Percentiles rank a stretch among this genome's conserved stretches.
phyloP scores from a whole-genome alignment of 2,329 filamentous ascomycete species.

The Clonostachys solani region DNA sequence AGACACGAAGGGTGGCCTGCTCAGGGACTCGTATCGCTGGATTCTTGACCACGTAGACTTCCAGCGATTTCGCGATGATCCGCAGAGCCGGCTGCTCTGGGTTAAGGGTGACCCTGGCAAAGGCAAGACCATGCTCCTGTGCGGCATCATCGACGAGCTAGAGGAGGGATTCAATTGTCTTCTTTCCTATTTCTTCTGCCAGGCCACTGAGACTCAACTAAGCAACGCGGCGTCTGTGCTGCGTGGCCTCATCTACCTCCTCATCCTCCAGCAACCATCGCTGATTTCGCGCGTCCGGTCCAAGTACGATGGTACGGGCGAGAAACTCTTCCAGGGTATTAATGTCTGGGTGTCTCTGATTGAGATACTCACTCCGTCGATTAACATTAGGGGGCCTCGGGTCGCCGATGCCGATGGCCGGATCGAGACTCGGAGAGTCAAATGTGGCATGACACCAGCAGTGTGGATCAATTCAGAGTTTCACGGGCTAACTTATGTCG shows the following conservation, averaged over 20 bases:
- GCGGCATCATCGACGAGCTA: conserved; percentile 17
- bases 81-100: conserved; percentile 25
- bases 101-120: conserved; percentile 32
- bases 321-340: conserved; percentile 24
- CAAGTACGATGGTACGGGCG: conserved; percentile 21
- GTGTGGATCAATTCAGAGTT: too few relatives aligned
- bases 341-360: conserved; percentile 27
- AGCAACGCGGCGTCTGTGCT: conserved; percentile 33
- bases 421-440: too few relatives aligned
- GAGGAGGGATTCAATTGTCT: neutral
- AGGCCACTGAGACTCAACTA: conserved; percentile 25
- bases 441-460: too few relatives aligned
- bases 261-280: conserved; percentile 24
- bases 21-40: conserved; percentile 24
- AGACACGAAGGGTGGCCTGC: conserved; percentile 22
- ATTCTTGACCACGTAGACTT: conserved; percentile 20
- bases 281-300: conserved; percentile 24
- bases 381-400: too few relatives aligned
- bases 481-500: too few relatives aligned
- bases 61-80: conserved; percentile 5
- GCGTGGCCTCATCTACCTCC: conserved; percentile 32
- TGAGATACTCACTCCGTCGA: conserved; percentile 28
- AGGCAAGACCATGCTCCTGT: conserved; percentile 38
- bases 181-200: conserved; percentile 30
- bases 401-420: too few relatives aligned